Percentiles rank a stretch among this genome's conserved stretches.
Evolutionary conservation across 768 basidiomycete genomes (phyloP).

Genomic region (Tubosaeta sp.): DNA sequence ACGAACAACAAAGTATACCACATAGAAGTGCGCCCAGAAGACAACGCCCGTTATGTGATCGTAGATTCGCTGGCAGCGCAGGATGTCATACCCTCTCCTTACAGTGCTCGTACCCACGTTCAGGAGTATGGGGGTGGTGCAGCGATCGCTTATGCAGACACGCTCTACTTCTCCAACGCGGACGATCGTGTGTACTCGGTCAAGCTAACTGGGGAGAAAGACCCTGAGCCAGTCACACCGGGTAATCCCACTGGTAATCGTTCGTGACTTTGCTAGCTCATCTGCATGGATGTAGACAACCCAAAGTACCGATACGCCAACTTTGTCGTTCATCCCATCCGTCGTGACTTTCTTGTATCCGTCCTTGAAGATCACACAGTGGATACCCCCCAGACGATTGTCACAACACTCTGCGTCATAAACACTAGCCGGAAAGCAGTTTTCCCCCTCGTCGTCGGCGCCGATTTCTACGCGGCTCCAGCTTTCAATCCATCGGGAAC

Average conservation of each 20-base stretch:
- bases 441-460: conserved; percentile 47
- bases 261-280: neutral
- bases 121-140: conserved; percentile 73
- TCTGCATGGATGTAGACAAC: conserved; percentile 7
- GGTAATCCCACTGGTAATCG: conserved; percentile 38
- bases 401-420: conserved; percentile 56
- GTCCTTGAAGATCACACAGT: conserved; percentile 70
- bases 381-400: conserved; percentile 31
- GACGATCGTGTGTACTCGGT: conserved; percentile 53
- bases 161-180: conserved; percentile 56
- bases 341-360: conserved; percentile 52
- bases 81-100: conserved; percentile 53
- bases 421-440: conserved; percentile 43
- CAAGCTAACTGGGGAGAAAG: conserved; percentile 21
- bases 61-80: conserved; percentile 43
- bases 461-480: conserved; percentile 69
- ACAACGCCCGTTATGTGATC: conserved; percentile 52
- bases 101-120: conserved; percentile 55
- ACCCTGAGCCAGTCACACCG: conserved; percentile 53
- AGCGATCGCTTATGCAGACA: conserved; percentile 46
- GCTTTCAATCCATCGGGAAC: conserved; percentile 57
- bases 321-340: conserved; percentile 52
- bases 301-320: conserved; percentile 55
- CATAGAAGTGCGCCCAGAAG: conserved; percentile 55
- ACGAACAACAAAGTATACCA: conserved; percentile 45